Evolutionary conservation across 225 moss, liverwort and hornwort genomes (phyloP), one percentile per base, ranked within the genome.

Genomic region (Neckera pumila): DNA sequence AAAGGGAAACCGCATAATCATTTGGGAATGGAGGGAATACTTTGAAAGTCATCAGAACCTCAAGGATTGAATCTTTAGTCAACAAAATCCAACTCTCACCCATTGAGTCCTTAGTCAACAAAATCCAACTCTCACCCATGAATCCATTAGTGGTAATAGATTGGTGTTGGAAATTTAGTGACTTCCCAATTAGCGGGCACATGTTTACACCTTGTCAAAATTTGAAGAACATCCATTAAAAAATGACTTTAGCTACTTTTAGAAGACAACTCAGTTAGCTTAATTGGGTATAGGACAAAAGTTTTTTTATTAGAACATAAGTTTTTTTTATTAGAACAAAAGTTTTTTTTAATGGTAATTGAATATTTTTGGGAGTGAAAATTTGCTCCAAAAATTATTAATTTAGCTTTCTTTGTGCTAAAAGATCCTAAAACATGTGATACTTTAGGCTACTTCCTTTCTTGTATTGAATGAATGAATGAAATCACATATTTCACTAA

Each of bases 281-380:
- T 5, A 53, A 53, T 17, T 17, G 17, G 17, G 16, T 53, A 10
- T 4, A 9, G 5, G 6, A 9, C 3, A 42, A 2, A 40, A 70
- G 40, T 42, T 73, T n/a, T n/a, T n/a, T n/a, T n/a, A n/a, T n/a
- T n/a, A n/a, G n/a, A n/a, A n/a, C n/a, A n/a, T n/a, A n/a, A n/a
- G n/a, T n/a, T n/a, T n/a, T n/a, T n/a, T n/a, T n/a, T n/a, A n/a
- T 17, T 4, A 9, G 5, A 4, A 15, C 2, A 40, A 3, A 40
- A 70, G 40, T 40, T 72, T n/a, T n/a, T n/a, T n/a, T n/a, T n/a
- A n/a, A n/a, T 73, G 73, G 30, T 17, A 10, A 17, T 10, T 17
- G 18, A 73, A 11, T 17, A 30, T 30, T 28, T 45, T 73, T 47
- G 11, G 3, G 47, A 73, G 11, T 2, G 4, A 26, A 26, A 71